Conservation (phyloP, 345 rosid species). For the Populus ilicifolia region DNA sequence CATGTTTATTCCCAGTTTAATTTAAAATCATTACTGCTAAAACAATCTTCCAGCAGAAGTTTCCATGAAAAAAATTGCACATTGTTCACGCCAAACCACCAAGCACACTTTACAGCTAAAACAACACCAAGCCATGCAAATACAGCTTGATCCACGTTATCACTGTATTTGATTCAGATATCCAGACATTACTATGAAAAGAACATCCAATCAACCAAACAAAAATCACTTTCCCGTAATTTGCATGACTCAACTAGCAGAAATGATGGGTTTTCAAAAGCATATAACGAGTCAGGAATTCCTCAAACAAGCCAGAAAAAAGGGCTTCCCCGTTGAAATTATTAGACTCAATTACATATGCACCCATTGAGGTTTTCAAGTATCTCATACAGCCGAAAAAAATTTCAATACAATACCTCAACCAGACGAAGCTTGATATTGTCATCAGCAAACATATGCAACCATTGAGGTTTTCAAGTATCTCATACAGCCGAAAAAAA, state of each 20-base stretch:
- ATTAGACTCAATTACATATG: not conserved
- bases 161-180: not conserved
- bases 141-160: not conserved
- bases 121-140: not conserved
- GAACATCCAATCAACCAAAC: not conserved
- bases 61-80: not conserved
- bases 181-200: not conserved
- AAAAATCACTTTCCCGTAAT: not conserved
- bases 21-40: not conserved
- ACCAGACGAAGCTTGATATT: conserved; percentile 71
- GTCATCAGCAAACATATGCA: conserved; percentile 58
- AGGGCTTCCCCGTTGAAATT: not conserved
- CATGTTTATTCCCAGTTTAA: not conserved
- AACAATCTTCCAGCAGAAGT: not conserved
- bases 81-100: not conserved
- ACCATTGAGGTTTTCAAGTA: not conserved
- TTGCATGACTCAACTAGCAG: not conserved
- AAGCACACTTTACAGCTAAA: not conserved
- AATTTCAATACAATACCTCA: conserved; percentile 44
- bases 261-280: not conserved
- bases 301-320: too few relatives aligned
- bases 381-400: not conserved
- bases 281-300: not conserved
- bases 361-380: not conserved
- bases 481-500: not conserved